Conservation (phyloP, 257 asterid species). For the Solanum etuberosum region DNA sequence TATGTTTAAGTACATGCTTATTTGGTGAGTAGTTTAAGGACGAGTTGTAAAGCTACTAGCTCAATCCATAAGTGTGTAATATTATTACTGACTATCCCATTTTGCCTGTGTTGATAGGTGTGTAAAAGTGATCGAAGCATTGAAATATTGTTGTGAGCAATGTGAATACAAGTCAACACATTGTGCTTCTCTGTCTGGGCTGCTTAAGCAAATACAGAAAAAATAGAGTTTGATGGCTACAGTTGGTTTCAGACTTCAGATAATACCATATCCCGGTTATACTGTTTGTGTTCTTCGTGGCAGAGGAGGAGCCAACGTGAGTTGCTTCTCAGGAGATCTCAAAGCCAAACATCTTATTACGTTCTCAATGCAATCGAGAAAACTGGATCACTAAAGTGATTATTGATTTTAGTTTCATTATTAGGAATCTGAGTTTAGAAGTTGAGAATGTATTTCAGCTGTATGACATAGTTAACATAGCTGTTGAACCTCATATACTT, state of each 20-base stretch:
- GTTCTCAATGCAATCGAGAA: background rate
- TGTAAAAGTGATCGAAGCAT: conserved; percentile 55
- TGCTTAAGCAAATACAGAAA: conserved; percentile 74
- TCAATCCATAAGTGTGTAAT: background rate
- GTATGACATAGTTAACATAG: background rate
- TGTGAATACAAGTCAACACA: conserved; percentile 83
- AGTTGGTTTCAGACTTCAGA: background rate
- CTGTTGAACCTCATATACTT: background rate
- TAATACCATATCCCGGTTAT: background rate
- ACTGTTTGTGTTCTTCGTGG: background rate
- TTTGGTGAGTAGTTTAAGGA: background rate
- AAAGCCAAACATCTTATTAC: background rate
- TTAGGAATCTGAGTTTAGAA: background rate
- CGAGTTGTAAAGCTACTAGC: background rate
- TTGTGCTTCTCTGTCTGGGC: conserved; percentile 76
- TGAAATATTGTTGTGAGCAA: conserved; percentile 78
- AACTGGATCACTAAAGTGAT: background rate
- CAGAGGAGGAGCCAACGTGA: background rate
- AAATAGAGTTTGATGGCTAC: background rate
- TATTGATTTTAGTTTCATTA: background rate
- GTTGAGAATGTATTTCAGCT: background rate
- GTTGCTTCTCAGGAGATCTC: background rate
- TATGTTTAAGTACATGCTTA: background rate
- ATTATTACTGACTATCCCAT: background rate
- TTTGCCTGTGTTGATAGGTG: conserved; percentile 45